A percentile compares a stretch with the other conserved stretches of the same genome.
Conservation (phyloP, 2,329 filamentous ascomycete genomes). For the Canariomyces notabilis region DNA sequence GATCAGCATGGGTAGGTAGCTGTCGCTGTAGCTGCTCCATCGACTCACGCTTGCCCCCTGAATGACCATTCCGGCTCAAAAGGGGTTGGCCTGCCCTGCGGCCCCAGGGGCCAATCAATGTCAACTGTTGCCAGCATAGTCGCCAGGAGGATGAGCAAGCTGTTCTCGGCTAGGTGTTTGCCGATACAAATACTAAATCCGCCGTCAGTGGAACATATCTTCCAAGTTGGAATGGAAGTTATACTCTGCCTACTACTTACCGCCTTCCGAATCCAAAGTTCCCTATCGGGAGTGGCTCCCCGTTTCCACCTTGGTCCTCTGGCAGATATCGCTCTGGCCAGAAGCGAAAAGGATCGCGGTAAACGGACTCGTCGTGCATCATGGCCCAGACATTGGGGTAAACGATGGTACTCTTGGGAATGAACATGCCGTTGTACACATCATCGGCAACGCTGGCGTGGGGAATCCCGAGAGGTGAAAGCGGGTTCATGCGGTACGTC, state of each 20-base stretch:
- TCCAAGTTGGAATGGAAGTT: not conserved
- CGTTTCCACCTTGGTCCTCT: constrained; percentile 22
- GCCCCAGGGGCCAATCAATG: constrained; percentile 23
- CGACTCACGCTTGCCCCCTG: constrained; percentile 26
- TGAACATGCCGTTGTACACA: constrained; percentile 38
- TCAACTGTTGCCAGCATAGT: constrained; percentile 30
- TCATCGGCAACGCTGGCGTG: constrained; percentile 38
- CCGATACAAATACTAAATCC: constrained; percentile 37
- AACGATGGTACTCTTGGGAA: constrained; percentile 41
- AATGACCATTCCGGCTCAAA: constrained; percentile 27
- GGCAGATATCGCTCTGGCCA: constrained; percentile 29
- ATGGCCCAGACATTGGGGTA: constrained; percentile 39
- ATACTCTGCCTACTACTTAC: no score
- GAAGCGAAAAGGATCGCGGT: constrained; percentile 31
- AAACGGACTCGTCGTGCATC: constrained; percentile 30
- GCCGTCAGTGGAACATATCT: not conserved
- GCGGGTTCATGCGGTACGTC: constrained; percentile 32
- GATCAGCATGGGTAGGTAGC: not conserved
- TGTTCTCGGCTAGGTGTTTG: constrained; percentile 44
- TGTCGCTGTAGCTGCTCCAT: not conserved
- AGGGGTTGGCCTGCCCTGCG: constrained; percentile 18
- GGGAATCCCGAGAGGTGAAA: constrained; percentile 35
- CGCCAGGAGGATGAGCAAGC: constrained; percentile 37
- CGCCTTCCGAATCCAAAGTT: constrained; percentile 41
- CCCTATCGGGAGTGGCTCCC: constrained; percentile 29